A percentile compares a stretch with the other conserved stretches of the same genome.
Conservation (phyloP, 305 asterid species). For the Rubia peregrina region DNA sequence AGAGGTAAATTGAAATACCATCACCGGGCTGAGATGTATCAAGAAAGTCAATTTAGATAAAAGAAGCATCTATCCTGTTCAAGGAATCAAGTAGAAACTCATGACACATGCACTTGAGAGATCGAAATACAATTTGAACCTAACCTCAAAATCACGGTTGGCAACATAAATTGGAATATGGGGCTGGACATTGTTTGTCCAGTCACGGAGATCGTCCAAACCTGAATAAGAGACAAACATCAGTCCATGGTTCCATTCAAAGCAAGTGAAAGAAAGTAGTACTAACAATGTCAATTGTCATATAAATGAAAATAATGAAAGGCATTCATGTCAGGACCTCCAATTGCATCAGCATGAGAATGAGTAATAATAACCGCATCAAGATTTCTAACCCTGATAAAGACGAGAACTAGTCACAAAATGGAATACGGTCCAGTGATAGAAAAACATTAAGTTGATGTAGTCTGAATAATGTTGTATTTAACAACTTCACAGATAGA, state of each 20-base stretch:
- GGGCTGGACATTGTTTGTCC: conserved; percentile 96
- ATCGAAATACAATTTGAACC: conserved; percentile 37
- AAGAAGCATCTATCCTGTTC: not conserved
- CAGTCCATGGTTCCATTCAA: conserved; percentile 13
- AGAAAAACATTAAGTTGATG: conserved; percentile 15
- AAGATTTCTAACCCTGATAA: conserved; percentile 88
- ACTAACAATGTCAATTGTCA: conserved; percentile 2
- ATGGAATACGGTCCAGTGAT: conserved; percentile 35
- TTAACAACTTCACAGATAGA: conserved; percentile 7
- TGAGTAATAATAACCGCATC: conserved; percentile 97
- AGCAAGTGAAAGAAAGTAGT: not conserved
- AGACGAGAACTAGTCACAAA: conserved; percentile 44
- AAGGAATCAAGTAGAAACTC: not conserved
- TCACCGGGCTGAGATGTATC: conserved; percentile 3
- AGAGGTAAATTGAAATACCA: conserved; percentile 13
- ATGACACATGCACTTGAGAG: not conserved
- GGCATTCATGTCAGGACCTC: conserved; percentile 70
- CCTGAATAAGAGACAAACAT: conserved; percentile 38
- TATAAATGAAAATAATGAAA: conserved; percentile 22
- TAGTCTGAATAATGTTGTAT: not conserved
- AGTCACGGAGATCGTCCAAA: conserved; percentile 96
- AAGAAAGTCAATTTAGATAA: not conserved
- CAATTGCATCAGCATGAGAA: conserved; percentile 99
- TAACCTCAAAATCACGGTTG: conserved; percentile 91
- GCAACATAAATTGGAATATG: conserved; percentile 77